Percentiles rank a stretch among this genome's conserved stretches.
Evolutionary conservation across 805 yeast genomes (phyloP).

Genomic region (Grigorovia transvaalensis): DNA sequence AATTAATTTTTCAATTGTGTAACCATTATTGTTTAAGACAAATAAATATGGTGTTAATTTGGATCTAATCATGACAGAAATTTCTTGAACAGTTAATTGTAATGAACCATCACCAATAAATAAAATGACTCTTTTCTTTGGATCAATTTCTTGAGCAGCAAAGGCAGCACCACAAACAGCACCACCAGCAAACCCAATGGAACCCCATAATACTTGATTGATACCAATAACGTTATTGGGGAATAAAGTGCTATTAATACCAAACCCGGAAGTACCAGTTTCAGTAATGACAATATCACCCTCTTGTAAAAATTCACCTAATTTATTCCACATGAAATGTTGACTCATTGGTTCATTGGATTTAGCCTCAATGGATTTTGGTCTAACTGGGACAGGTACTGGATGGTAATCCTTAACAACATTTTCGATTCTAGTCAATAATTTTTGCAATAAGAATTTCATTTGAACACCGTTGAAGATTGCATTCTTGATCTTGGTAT

Average conservation of each 20-base stretch:
- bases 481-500: conserved; percentile 2
- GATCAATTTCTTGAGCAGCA: conserved; percentile 5
- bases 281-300: conserved; percentile 5
- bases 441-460: conserved; percentile 2
- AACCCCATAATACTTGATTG: conserved; percentile 4
- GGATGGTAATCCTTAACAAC: not conserved
- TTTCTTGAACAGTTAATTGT: conserved; percentile 5
- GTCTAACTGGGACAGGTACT: conserved; percentile 1
- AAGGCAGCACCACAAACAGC: conserved; percentile 4
- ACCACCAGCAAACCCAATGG: conserved; percentile 6
- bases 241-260: conserved; percentile 3
- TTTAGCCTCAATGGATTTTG: not conserved
- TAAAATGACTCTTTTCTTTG: conserved; percentile 3
- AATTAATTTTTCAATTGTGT: conserved; percentile 5
- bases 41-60: conserved; percentile 5
- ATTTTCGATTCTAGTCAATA: not conserved
- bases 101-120: conserved; percentile 6
- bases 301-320: conserved; percentile 4
- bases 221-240: conserved; percentile 4
- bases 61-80: conserved; percentile 2
- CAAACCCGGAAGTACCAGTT: conserved; percentile 5
- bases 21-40: conserved; percentile 4
- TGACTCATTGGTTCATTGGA: conserved; percentile 2
- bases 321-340: conserved; percentile 3
- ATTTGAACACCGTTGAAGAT: conserved; percentile 3